A percentile compares a stretch with the other conserved stretches of the same genome.
phyloP scores from a whole-genome alignment of 768 basidiomycete species.

The Termitomyces sp. region DNA sequence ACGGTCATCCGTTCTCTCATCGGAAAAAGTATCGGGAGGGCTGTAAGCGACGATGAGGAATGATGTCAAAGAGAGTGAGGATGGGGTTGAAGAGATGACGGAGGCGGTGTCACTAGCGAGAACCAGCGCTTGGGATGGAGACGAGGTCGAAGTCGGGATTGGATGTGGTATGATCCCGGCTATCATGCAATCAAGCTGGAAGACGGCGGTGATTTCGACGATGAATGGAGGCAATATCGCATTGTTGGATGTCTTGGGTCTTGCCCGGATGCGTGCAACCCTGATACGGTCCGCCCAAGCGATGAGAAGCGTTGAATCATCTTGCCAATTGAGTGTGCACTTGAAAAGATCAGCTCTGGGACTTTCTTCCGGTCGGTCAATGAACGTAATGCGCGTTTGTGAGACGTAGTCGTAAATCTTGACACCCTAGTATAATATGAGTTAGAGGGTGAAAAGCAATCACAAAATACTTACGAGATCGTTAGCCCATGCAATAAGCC shows the following conservation, averaged over 20 bases:
- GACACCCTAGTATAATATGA: constrained; percentile 57
- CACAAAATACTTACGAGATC: constrained; percentile 54
- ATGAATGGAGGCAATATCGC: constrained; percentile 49
- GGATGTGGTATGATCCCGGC: constrained; percentile 84
- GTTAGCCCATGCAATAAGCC: constrained; percentile 93
- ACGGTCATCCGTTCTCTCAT: constrained; percentile 71
- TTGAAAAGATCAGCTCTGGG: constrained; percentile 95
- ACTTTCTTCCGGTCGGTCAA: constrained; percentile 75
- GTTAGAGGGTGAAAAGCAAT: background rate
- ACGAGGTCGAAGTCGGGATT: constrained; percentile 24
- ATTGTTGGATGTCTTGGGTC: constrained; percentile 40
- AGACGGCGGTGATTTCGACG: constrained; percentile 87
- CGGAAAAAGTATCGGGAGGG: constrained; percentile 66
- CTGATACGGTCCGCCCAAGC: constrained; percentile 95
- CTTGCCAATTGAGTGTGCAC: constrained; percentile 88
- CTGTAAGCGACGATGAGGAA: constrained; percentile 88
- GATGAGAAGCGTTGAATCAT: constrained; percentile 84
- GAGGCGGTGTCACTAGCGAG: constrained; percentile 9
- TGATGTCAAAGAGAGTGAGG: constrained; percentile 43
- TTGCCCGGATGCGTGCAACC: constrained; percentile 72
- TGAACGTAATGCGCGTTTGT: constrained; percentile 74
- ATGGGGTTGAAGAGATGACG: constrained; percentile 10
- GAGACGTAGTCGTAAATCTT: constrained; percentile 87
- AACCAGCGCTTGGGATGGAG: constrained; percentile 14
- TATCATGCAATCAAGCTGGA: constrained; percentile 94